phyloP scores from a whole-genome alignment of 2,329 filamentous ascomycete genomes.

The Fusarium hostae region DNA sequence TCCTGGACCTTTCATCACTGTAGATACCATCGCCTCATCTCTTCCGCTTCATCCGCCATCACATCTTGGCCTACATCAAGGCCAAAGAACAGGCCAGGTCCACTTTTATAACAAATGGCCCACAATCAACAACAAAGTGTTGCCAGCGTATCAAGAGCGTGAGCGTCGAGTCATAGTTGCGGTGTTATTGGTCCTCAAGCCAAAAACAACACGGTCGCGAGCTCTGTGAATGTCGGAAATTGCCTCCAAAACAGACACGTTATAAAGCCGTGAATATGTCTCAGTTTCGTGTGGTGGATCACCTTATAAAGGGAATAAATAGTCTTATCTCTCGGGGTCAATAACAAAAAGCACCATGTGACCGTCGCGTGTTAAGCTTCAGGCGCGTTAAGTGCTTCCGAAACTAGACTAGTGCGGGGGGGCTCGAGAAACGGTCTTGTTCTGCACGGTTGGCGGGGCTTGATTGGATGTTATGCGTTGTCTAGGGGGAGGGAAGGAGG shows the following conservation, averaged over 20 bases:
- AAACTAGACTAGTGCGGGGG: constrained; percentile 34
- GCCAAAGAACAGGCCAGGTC: constrained; percentile 2
- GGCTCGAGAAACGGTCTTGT: constrained; percentile 36
- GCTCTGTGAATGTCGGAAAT: not conserved
- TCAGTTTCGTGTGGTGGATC: constrained; percentile 9
- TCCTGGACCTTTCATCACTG: constrained; percentile 1
- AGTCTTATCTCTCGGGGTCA: constrained; percentile 10
- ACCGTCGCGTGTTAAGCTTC: constrained; percentile 41
- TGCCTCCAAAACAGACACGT: not conserved
- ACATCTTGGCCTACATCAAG: not conserved
- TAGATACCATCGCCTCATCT: constrained; percentile 15
- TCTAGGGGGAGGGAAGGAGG: not conserved
- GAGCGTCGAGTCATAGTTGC: constrained; percentile 22
- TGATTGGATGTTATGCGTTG: constrained; percentile 42
- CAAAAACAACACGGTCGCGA: constrained; percentile 18
- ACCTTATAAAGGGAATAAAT: constrained; percentile 3
- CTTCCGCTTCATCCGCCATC: constrained; percentile 18
- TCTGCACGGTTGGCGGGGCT: constrained; percentile 33
- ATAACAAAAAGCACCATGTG: constrained; percentile 39
- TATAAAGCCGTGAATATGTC: not conserved
- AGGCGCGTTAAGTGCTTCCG: constrained; percentile 42
- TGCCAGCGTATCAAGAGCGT: constrained; percentile 31
- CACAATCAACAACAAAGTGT: constrained; percentile 19
- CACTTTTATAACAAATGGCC: constrained; percentile 12
- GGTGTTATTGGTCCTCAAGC: constrained; percentile 19